Evolutionary conservation across 306 rosid genomes (phyloP), one percentile per base, ranked within the genome.

Genomic region (Pterocarpus macrocarpus): DNA sequence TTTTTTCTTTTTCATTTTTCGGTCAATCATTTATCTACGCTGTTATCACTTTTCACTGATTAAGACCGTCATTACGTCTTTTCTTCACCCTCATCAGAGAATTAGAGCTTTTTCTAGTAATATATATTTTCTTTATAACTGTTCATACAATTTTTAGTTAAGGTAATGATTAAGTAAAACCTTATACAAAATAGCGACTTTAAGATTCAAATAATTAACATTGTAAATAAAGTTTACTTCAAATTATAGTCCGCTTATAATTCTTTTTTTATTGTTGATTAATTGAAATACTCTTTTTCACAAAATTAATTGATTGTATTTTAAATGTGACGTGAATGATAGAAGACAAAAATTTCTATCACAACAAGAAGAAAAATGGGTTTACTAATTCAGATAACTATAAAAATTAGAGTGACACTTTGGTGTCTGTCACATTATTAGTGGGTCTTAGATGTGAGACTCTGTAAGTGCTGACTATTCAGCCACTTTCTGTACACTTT

Each of bases 41-140:
- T 64, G 9, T 45, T 38, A 9, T 44, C 30, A 0, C 79, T 41
- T 75, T 76, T 53, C 47, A 63, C 1, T 63, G 36, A 76, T 75
- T 61, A 7, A 16, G 35, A 77, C 74, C 55, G 2, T 36, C 55
- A 32, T 76, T 14, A 7, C 15, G 14, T 44, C 61, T 4, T 15
- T 59, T 13, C 63, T 35, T 71, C n/a, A 15, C 7, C 75, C 56
- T 50, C 53, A n/a, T 38, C 7, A 65, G 14, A 41, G 10, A 14
- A 35, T 15, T 35, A 14, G 3, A 64, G 14, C 5, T 50, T 50
- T 4, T 47, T 15, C 15, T 47, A 47, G 10, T 3, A 47, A 47
- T 47, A 47, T 47, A 1, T 8, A 44, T 44, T 11, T 12, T 22
- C 28, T 22, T 22, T 22, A 22, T 22, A 22, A 22, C 28, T 22